These are phyloP conservation scores for Globisporangium spinosum DNA, from an alignment of 352 stramenopile species.

Conservation along the genomic window DNA sequence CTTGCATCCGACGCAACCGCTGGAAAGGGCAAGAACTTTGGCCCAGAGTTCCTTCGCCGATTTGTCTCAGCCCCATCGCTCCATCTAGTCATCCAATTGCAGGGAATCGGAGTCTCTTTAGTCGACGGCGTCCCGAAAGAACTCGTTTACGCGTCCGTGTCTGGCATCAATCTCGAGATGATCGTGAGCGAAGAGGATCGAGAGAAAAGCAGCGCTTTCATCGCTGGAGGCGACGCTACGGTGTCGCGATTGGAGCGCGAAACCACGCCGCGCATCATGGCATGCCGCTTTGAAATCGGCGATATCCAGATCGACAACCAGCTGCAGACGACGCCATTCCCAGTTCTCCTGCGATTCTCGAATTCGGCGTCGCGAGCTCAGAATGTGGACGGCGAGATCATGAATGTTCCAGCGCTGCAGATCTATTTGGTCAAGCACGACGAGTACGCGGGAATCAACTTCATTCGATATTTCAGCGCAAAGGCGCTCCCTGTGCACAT, in stretches of 20 bases:
- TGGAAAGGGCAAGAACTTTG: constrained; percentile 6
- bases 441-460: constrained; percentile 83
- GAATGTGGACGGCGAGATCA: constrained; percentile 45
- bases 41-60: constrained; percentile 31
- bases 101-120: constrained; percentile 75
- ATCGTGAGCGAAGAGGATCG: constrained; percentile 46
- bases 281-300: constrained; percentile 60
- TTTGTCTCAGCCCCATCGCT: constrained; percentile 55
- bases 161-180: constrained; percentile 59
- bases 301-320: constrained; percentile 90
- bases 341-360: constrained; percentile 80
- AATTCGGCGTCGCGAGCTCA: constrained; percentile 48
- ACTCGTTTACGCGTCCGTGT: constrained; percentile 73
- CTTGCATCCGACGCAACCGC: background rate
- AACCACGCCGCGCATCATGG: constrained; percentile 49
- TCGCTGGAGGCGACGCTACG: constrained; percentile 34
- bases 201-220: constrained; percentile 34
- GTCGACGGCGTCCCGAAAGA: constrained; percentile 74
- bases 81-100: constrained; percentile 48
- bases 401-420: constrained; percentile 67
- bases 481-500: constrained; percentile 71
- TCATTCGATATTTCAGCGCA: constrained; percentile 81
- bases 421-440: constrained; percentile 81
- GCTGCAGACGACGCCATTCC: constrained; percentile 74
- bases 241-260: constrained; percentile 60